phyloP scores from a whole-genome alignment of 768 basidiomycete species.

The Lentinula guzmanii region DNA sequence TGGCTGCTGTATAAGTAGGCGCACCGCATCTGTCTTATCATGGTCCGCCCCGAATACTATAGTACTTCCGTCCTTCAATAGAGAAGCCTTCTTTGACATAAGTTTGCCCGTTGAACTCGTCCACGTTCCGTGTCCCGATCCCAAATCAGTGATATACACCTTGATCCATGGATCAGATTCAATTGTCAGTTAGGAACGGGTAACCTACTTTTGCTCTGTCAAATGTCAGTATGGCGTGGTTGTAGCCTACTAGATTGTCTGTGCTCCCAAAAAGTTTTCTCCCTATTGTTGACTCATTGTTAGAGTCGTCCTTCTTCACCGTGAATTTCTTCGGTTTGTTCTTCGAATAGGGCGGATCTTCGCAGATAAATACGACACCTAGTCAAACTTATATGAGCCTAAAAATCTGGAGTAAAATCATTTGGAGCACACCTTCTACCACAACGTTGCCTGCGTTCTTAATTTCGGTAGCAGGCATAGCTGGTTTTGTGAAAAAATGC shows the following conservation, averaged over 20 bases:
- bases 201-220: conserved; percentile 8
- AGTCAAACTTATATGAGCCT: not conserved
- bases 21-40: not conserved
- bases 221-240: conserved; percentile 10
- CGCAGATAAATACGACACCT: conserved; percentile 10
- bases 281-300: conserved; percentile 1
- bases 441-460: not conserved
- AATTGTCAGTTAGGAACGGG: not conserved
- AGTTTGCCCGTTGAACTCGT: conserved; percentile 11
- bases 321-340: conserved; percentile 3
- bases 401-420: not conserved
- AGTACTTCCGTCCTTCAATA: conserved; percentile 11
- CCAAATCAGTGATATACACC: conserved; percentile 11
- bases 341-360: conserved; percentile 4
- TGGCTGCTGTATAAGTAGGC: not conserved
- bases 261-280: conserved; percentile 1
- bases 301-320: not conserved
- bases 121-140: conserved; percentile 10
- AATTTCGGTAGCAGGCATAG: not conserved
- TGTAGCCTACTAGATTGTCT: not conserved
- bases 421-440: not conserved
- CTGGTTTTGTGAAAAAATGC: not conserved
- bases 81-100: conserved; percentile 1
- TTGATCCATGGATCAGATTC: not conserved
- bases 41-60: conserved; percentile 11